Evolutionary conservation across 805 yeast species (phyloP), one percentile per base, ranked within the genome.

Genomic region (Candida maesae): DNA sequence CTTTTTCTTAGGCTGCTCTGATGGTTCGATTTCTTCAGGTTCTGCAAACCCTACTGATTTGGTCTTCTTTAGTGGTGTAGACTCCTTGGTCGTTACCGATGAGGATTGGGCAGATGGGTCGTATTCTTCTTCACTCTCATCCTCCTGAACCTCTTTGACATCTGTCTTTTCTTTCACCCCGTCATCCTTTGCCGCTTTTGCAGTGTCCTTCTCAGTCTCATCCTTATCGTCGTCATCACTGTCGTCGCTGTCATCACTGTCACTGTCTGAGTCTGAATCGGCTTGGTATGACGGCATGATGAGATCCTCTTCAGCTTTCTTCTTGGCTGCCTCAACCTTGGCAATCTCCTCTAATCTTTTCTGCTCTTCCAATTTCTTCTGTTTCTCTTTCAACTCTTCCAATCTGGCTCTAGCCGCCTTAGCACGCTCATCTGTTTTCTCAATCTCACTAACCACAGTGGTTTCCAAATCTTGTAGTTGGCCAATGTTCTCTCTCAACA

Each of bases 201-300:
- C 24, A 27, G 33, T 13, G 39, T 39, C 5, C 27, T 28, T 21
- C 26, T 16, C 18, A 5, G n/a, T 30, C 11, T 31, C 14, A 3
- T 51, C 49, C 4, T 52, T 52, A 7, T 58, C 62, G 13, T 40
- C 34, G 4, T 36, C 42, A 8, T 44, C 36, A 15, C 36, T 36
- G 12, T 34, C 49, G 15, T 23, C 32, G 17, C n/a, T 19, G n/a
- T n/a, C n/a, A 13, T 31, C 30, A 29, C 29, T n/a, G 15, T 41
- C 41, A 11, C 36, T 35, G 25, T 40, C 40, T 16, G 37, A 41
- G 25, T 45, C 50, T 3, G 45, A 36, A 24, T 49, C 52, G 11
- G 45, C 40, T 2, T 42, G 47, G 29, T 55, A 55, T 0, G 53
- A 45, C 20, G 58, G 59, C 4, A 51, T 13, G 33, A 55, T 34